Percentiles rank a stretch among this genome's conserved stretches.
Conservation (phyloP, 495 filamentous ascomycete genomes). For the Aspergillus carlsbadensis region DNA sequence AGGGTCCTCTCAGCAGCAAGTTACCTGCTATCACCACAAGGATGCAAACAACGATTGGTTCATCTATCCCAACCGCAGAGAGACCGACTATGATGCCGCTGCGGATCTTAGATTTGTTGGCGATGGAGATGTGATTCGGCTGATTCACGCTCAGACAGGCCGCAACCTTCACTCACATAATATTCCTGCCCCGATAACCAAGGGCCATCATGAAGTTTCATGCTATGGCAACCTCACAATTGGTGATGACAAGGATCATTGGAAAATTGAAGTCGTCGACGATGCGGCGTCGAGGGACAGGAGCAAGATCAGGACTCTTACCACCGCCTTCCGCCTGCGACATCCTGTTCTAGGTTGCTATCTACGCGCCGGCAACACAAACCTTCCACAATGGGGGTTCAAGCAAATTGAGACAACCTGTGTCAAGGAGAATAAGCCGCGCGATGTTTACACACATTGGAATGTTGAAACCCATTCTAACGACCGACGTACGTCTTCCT, state of each 20-base stretch:
- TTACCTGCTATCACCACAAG: slow-evolving; percentile 99
- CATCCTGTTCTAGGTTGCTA: slow-evolving; percentile 87
- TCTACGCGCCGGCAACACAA: slow-evolving; percentile 91
- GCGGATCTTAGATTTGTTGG: slow-evolving; percentile 70
- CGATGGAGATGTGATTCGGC: slow-evolving; percentile 74
- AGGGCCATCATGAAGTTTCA: slow-evolving; percentile 88
- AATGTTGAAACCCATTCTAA: slow-evolving; percentile 96
- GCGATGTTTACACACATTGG: slow-evolving; percentile 96
- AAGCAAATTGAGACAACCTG: slow-evolving; percentile 99
- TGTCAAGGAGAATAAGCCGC: slow-evolving; percentile 86
- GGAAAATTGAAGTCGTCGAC: slow-evolving; percentile 87
- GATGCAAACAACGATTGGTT: slow-evolving; percentile 99
- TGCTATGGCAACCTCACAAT: slow-evolving; percentile 96
- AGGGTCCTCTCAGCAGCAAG: slow-evolving; percentile 90
- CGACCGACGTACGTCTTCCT: slow-evolving; percentile 71
- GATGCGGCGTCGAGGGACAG: slow-evolving; percentile 85
- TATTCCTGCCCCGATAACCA: slow-evolving; percentile 83
- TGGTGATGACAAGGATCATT: slow-evolving; percentile 97
- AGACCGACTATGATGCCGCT: slow-evolving; percentile 70
- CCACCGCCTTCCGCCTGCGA: slow-evolving; percentile 86
- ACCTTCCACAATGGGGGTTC: slow-evolving; percentile 98
- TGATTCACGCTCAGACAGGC: slow-evolving; percentile 94
- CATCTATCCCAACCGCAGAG: slow-evolving; percentile 85
- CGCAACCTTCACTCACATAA: slow-evolving; percentile 94
- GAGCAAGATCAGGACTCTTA: slow-evolving; percentile 86